These are phyloP conservation scores for Podospora pseudoanserina DNA, from an alignment of 495 filamentous ascomycete genomes.

Conservation along the genomic window DNA sequence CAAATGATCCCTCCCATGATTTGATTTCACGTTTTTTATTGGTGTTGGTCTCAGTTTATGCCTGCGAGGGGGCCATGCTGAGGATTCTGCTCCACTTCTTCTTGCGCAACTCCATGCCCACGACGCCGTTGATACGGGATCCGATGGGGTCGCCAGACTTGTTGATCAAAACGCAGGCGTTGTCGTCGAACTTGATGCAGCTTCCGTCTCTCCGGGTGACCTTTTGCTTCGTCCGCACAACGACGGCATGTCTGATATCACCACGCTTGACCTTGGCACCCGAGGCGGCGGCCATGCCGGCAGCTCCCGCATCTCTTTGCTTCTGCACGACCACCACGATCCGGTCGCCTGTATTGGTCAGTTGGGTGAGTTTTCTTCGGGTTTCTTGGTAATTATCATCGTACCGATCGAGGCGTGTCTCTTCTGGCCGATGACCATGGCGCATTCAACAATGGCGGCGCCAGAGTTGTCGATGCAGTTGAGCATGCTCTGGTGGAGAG, in stretches of 20 bases:
- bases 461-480: conserved; percentile 99
- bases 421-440: conserved; percentile 87
- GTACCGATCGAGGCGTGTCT: conserved; percentile 84
- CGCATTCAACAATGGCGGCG: conserved; percentile 95
- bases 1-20: neutral
- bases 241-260: conserved; percentile 93
- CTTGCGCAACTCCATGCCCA: conserved; percentile 78
- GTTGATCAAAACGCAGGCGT: conserved; percentile 95
- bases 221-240: conserved; percentile 87
- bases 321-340: conserved; percentile 98
- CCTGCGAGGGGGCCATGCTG: conserved; percentile 89
- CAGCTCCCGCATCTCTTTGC: conserved; percentile 62
- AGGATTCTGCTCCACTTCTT: conserved; percentile 98
- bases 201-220: conserved; percentile 82
- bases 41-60: conserved; percentile 48
- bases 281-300: conserved; percentile 52
- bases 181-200: conserved; percentile 91
- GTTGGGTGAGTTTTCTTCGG: neutral
- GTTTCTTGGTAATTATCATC: conserved; percentile 14
- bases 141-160: conserved; percentile 96
- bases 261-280: conserved; percentile 91
- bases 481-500: conserved; percentile 71
- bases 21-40: neutral
- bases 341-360: conserved; percentile 66
- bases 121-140: conserved; percentile 84